Evolutionary conservation across 768 basidiomycete species (phyloP), one percentile per base, ranked within the genome.

Genomic region (Phaeolepiota aurea): DNA sequence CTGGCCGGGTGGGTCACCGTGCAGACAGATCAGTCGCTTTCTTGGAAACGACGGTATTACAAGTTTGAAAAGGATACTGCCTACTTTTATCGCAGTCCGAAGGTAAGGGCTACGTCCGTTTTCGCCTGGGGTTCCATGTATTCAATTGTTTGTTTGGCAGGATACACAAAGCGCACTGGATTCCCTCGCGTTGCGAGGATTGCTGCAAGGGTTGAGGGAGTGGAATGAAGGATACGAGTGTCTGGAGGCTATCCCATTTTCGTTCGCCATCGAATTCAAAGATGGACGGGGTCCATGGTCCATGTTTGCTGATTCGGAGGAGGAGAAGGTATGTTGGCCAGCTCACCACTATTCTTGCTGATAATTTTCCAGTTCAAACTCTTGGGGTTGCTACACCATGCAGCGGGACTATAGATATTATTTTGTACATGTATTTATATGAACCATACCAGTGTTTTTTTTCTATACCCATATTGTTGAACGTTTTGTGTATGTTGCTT

Each of bases 171-270:
- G 57, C 23, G 49, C 58, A 7, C 40, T 72, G 41, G 71, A 73
- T 23, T 54, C 68, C 32, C 38, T 78, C n/a, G 55, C 69, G 25
- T 55, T 83, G 31, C 63, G 67, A 3, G 72, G 71, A 5, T 58
- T 63, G 5, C 51, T 79, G 12, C 58, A 55, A 33, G 71, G 58
- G 5, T 46, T 82, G 39, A 65, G 66, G 43, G 82, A 83, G 48
- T 80, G 78, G 74, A 65, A 73, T 41, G 76, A 83, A 41, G 81
- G 81, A 3, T 80, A 75, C 43, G 81, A 83, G 42, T 77, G 81
- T 34, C 55, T 84, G 22, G 69, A 77, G 52, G 71, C 79, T 7
- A 80, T 84, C 38, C 69, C 77, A 3, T 65, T 77, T 43, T 79
- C 82, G 0, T 82, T 84, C 57, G 82, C 74, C 2, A 58, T 83